Base-by-base conservation (phyloP, 2,329 filamentous ascomycete species). In the Cladosporium sp. region DNA sequence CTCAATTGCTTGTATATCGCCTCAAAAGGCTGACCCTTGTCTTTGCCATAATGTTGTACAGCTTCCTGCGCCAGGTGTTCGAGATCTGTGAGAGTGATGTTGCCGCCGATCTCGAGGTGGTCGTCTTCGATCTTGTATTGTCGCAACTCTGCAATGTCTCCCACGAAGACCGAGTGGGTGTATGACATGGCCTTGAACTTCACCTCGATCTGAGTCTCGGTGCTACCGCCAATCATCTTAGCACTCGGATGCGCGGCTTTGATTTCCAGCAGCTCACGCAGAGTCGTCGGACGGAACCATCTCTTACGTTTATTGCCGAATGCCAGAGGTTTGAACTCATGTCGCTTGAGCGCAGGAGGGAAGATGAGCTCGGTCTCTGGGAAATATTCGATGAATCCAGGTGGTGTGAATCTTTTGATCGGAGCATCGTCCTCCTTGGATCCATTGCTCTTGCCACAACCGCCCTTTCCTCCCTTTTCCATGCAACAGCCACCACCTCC, bases 121-220 rank as follows among this genome's bases (percentile, higher is more conserved):
- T 95, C 86, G 4, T 93, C 86, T 40, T 88, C 80, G 70, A 97
- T 87, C 3, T 78, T 80, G 70, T 90, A 97, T 64, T 92, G 88
- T 12, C 91, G 82, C 58, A 99, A 77, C 74, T 97, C 94, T 0
- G 90, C 79, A 58, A 99, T 96, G 67, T 99, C 94, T 10, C 93
- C 92, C 9, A 97, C 89, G 64, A 88, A 97, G 0, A 99, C 89
- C 0, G 92, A 97, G 1, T 90, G 85, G 3, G 88, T 87, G 70
- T 97, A 97, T 66, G 91, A 83, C 79, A 96, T 84, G 1, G 88
- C 91, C 77, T 97, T 97, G 82, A 99, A 97, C 74, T 96, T 97
- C 76, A 95, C 89, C 75, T 99, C 94, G 60, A 99, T 97, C 74
- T 97, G 94, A 0, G 93, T 97, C 73, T 99, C 94, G 2, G 92